These are phyloP conservation scores for Hypoxylon sp. DNA, from an alignment of 2,329 filamentous ascomycete genomes.

Conservation along the genomic window DNA sequence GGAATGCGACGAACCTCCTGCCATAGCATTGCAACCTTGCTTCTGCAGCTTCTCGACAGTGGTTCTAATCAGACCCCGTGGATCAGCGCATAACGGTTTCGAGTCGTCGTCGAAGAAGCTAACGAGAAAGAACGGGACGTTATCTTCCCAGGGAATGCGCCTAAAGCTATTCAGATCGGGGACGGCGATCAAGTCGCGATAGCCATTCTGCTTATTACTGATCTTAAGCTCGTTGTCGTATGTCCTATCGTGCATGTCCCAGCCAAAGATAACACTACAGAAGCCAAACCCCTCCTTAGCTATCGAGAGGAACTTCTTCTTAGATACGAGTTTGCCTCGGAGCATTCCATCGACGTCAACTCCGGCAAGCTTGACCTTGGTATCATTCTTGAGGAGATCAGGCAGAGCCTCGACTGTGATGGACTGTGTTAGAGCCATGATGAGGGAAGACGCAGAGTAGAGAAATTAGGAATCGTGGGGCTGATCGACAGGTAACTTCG, in stretches of 20 bases:
- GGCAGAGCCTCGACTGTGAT: conserved; percentile 73
- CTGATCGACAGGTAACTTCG: conserved; percentile 5
- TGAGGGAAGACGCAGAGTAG: conserved; percentile 16
- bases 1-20: conserved; percentile 73
- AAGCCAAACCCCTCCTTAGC: conserved; percentile 83
- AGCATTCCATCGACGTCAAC: conserved; percentile 83
- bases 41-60: conserved; percentile 72
- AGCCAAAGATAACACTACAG: conserved; percentile 87
- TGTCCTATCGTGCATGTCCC: conserved; percentile 89
- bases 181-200: conserved; percentile 80
- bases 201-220: conserved; percentile 85
- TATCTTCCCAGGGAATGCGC: conserved; percentile 83
- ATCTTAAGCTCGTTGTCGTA: conserved; percentile 83
- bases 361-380: conserved; percentile 82
- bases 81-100: conserved; percentile 78
- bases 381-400: conserved; percentile 74
- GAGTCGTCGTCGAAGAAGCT: conserved; percentile 79
- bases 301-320: conserved; percentile 85
- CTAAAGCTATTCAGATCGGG: conserved; percentile 80
- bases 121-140: conserved; percentile 82
- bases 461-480: conserved; percentile 7
- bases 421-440: conserved; percentile 51
- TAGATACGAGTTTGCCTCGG: conserved; percentile 84
- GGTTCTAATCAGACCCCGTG: conserved; percentile 75
- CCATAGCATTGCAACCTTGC: conserved; percentile 78